Percentiles rank a stretch among this genome's conserved stretches.
These are phyloP conservation scores for Colletotrichum theobromicola DNA, from an alignment of 2,329 filamentous ascomycete species.

Conservation along the genomic window DNA sequence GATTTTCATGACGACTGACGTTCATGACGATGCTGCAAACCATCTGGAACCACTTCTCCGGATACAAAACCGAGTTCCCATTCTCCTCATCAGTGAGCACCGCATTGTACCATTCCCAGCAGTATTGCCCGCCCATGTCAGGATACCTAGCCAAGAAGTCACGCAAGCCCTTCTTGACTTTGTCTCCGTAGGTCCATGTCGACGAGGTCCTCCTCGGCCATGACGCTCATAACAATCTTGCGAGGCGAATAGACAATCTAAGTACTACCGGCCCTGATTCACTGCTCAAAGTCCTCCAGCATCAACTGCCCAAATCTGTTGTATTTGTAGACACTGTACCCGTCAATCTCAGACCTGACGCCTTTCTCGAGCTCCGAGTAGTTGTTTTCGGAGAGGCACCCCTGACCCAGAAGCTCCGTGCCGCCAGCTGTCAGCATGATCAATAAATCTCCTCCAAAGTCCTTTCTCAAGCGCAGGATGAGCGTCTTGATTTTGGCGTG, in stretches of 20 bases:
- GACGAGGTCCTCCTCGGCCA: fast-evolving
- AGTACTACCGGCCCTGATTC: not conserved
- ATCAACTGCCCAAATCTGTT: not conserved
- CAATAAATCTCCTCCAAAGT: not conserved
- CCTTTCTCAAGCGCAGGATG: not conserved
- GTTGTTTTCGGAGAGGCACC: not conserved
- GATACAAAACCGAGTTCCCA: not conserved
- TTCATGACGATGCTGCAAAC: not conserved
- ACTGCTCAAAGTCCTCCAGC: not conserved
- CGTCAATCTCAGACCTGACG: not conserved
- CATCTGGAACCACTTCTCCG: not conserved
- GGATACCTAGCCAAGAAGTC: not conserved
- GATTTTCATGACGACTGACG: not conserved
- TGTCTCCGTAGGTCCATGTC: not conserved
- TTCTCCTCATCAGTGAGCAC: not conserved
- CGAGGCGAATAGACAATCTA: not conserved
- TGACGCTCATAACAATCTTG: not conserved
- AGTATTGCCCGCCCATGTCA: not conserved
- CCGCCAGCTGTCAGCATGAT: not conserved
- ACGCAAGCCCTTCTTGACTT: not conserved
- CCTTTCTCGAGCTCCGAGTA: not conserved
- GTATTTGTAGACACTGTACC: not conserved
- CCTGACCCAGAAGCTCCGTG: not conserved
- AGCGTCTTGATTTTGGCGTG: not conserved
- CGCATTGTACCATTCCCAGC: not conserved